A percentile compares a stretch with the other conserved stretches of the same genome.
These are phyloP conservation scores for Calonectria hongkongensis DNA, from an alignment of 2,329 filamentous ascomycete genomes.

Conservation along the genomic window DNA sequence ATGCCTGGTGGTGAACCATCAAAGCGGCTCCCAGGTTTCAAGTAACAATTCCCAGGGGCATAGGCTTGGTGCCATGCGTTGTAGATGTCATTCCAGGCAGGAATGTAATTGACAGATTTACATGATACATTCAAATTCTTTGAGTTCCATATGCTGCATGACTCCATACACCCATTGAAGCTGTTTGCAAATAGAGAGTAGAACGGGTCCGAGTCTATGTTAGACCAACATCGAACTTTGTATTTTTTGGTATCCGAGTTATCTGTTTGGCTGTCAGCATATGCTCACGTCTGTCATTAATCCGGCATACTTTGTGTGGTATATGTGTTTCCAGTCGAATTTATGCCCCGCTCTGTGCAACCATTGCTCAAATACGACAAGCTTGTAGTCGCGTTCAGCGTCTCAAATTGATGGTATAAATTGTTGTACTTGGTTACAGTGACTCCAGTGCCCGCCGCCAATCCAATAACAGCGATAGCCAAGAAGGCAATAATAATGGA, in stretches of 20 bases:
- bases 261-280: neutral
- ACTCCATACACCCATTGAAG: slow-evolving; percentile 21
- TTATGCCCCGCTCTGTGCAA: neutral
- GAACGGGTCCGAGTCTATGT: neutral
- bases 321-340: slow-evolving; percentile 5
- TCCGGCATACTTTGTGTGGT: neutral
- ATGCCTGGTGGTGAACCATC: neutral
- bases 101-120: slow-evolving; percentile 8
- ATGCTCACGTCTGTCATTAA: no score
- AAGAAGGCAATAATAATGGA: neutral
- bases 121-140: slow-evolving; percentile 2
- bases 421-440: slow-evolving; percentile 9
- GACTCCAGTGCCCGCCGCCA: neutral
- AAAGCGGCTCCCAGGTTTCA: neutral
- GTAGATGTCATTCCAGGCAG: slow-evolving; percentile 12
- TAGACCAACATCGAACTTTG: slow-evolving; percentile 1
- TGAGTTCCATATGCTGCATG: slow-evolving; percentile 22
- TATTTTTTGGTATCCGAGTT: slow-evolving; percentile 9
- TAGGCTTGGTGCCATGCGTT: slow-evolving; percentile 4
- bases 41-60: slow-evolving; percentile 1
- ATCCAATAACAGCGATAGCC: neutral
- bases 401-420: slow-evolving; percentile 9
- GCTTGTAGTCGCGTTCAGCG: neutral
- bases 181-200: slow-evolving; percentile 3
- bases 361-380: slow-evolving; percentile 10